Percentiles rank a stretch among this genome's conserved stretches.
These are phyloP conservation scores for Pestalotiopsis sp. DNA, from an alignment of 2,329 filamentous ascomycete species.

Conservation along the genomic window DNA sequence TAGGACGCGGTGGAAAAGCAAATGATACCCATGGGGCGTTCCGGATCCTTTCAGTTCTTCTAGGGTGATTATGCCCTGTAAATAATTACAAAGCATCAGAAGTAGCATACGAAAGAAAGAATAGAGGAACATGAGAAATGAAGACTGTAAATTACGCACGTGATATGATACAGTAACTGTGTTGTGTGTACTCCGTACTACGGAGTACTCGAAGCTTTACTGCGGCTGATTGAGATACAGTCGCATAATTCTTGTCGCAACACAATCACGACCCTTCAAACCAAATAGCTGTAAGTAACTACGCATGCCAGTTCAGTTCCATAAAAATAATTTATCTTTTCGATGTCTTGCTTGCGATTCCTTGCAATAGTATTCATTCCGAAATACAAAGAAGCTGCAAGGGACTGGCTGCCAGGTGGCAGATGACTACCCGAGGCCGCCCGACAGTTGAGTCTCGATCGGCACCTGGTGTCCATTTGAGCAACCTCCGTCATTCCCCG, in stretches of 20 bases:
- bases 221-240: too few relatives aligned
- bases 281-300: too few relatives aligned
- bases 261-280: too few relatives aligned
- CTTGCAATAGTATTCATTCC: background rate
- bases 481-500: background rate
- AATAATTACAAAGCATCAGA: slow-evolving; percentile 1
- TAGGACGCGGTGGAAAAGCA: background rate
- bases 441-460: background rate
- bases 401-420: background rate
- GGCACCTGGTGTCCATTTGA: background rate
- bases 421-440: background rate
- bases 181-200: too few relatives aligned
- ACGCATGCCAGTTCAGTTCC: too few relatives aligned
- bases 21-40: slow-evolving; percentile 4
- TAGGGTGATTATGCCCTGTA: background rate
- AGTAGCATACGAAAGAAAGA: background rate
- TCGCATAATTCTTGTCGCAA: too few relatives aligned
- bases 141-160: background rate
- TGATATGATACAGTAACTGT: too few relatives aligned
- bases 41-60: background rate
- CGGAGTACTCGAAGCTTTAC: too few relatives aligned
- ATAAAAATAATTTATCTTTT: background rate
- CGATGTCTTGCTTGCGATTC: background rate
- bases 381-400: background rate
- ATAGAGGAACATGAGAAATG: background rate